Percentiles rank a stretch among this genome's conserved stretches.
phyloP scores from a whole-genome alignment of 345 rosid species.

The Dimocarpus longan region DNA sequence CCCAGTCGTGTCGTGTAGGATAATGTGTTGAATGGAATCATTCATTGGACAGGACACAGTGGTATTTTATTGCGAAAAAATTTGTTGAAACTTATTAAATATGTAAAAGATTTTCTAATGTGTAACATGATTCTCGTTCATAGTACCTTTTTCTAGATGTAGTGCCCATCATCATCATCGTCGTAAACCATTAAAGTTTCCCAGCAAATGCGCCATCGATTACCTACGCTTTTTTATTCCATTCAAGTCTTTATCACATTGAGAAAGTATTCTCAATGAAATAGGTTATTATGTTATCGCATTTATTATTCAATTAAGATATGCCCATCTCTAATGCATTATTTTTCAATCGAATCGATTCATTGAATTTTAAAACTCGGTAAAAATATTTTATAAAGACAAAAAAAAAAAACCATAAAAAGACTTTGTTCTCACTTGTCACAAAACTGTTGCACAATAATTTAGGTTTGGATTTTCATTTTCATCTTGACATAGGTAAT shows the following conservation, averaged over 20 bases:
- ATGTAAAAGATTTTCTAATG: not conserved
- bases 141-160: not conserved
- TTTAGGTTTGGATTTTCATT: no score
- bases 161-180: constrained; percentile 4
- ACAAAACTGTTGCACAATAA: no score
- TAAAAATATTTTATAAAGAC: no score
- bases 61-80: not conserved
- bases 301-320: no score
- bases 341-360: no score
- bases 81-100: not conserved
- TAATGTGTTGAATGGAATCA: not conserved
- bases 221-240: constrained; percentile 10
- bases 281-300: no score
- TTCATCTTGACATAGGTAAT: no score
- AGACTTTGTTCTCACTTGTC: no score
- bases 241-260: not conserved
- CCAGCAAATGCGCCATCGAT: constrained; percentile 21
- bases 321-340: no score
- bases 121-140: constrained; percentile 5
- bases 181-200: not conserved
- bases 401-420: no score
- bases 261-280: not conserved
- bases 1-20: not conserved
- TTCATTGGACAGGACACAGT: not conserved
- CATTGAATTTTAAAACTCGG: no score